A percentile compares a stretch with the other conserved stretches of the same genome.
Conservation (phyloP, 352 stramenopile species). For the Globisporangium spiculum region DNA sequence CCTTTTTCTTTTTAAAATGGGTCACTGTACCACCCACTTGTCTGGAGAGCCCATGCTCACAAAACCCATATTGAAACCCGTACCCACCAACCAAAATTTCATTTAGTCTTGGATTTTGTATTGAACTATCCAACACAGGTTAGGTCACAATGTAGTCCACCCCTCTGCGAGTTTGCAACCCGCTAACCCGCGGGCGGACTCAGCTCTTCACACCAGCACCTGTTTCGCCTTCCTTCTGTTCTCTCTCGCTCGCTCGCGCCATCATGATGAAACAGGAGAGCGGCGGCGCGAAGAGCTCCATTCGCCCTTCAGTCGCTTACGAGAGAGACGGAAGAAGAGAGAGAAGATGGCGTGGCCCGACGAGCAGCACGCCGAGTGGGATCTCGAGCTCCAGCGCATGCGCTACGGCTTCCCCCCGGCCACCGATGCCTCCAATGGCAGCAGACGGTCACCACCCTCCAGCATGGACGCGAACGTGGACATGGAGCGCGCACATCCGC, state of each 20-base stretch:
- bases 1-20: neutral
- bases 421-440: neutral
- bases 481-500: constrained; percentile 3
- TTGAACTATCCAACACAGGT: neutral
- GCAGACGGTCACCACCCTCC: neutral
- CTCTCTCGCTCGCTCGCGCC: neutral
- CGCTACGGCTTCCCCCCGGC: constrained; percentile 12
- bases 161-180: neutral
- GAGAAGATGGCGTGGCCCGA: constrained; percentile 18
- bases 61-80: neutral
- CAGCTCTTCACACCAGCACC: neutral
- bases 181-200: neutral
- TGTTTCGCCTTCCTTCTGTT: neutral
- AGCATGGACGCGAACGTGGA: neutral
- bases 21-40: neutral
- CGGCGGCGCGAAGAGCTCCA: neutral
- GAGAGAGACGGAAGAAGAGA: neutral
- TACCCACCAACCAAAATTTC: neutral
- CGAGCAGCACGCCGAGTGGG: constrained; percentile 12
- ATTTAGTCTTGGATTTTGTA: neutral
- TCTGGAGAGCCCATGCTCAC: neutral
- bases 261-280: constrained; percentile 8
- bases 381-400: constrained; percentile 14
- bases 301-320: neutral
- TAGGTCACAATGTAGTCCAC: neutral